phyloP scores from a whole-genome alignment of 1,284 basidiomycete species.

The Hymenochaete sp. region DNA sequence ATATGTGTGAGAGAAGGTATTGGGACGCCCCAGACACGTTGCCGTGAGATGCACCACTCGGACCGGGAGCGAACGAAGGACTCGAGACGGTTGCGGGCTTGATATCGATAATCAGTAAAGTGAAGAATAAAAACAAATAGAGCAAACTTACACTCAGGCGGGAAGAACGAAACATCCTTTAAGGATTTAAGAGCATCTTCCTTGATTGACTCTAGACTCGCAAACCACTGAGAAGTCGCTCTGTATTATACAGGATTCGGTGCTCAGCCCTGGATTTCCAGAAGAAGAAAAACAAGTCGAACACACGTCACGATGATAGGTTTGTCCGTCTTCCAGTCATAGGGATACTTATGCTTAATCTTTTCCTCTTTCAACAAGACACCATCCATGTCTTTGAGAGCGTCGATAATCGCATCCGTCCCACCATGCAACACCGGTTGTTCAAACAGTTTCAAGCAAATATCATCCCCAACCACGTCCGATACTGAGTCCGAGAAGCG shows the following conservation, averaged over 20 bases:
- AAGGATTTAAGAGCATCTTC: constrained; percentile 66
- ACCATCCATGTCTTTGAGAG: constrained; percentile 50
- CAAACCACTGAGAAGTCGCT: constrained; percentile 99
- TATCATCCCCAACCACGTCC: constrained; percentile 42
- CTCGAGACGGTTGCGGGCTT: constrained; percentile 79
- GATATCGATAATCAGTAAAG: constrained; percentile 8
- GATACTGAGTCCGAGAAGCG: constrained; percentile 53
- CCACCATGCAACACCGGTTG: constrained; percentile 70
- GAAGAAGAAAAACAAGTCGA: constrained; percentile 18
- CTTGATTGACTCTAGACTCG: constrained; percentile 83
- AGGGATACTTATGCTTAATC: constrained; percentile 87
- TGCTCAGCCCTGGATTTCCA: constrained; percentile 1
- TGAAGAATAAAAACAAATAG: not conserved
- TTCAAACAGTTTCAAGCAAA: constrained; percentile 48
- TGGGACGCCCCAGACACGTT: constrained; percentile 96
- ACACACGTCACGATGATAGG: constrained; percentile 86
- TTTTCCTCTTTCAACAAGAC: constrained; percentile 60
- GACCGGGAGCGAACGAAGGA: constrained; percentile 82
- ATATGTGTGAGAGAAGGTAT: constrained; percentile 83
- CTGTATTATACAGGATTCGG: constrained; percentile 31
- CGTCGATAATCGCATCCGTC: constrained; percentile 51
- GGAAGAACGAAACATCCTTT: constrained; percentile 69
- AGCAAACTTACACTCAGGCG: constrained; percentile 54
- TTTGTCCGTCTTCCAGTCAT: constrained; percentile 94
- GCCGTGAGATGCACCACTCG: constrained; percentile 99